Percentiles rank a stretch among this genome's conserved stretches.
Evolutionary conservation across 371 early-diverging fungal genomes (phyloP).

Genomic region (Syncephalis plumigaleata): DNA sequence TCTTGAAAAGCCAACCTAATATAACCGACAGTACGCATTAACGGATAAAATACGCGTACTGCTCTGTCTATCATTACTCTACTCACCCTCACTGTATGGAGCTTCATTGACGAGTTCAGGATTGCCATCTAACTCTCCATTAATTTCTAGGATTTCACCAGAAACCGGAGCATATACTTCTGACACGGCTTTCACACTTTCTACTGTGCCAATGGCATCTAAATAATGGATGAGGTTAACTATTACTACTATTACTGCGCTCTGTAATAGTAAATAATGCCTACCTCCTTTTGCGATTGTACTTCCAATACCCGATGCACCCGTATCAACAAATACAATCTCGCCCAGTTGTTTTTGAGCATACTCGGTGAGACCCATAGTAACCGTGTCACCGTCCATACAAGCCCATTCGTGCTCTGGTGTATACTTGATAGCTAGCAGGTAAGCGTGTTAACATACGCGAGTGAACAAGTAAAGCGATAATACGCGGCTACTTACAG

Average conservation of each 20-base stretch:
- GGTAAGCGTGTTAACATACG: too few species aligned
- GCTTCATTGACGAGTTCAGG: slow-evolving; percentile 61
- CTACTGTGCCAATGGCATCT: slow-evolving; percentile 73
- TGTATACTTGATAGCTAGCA: slow-evolving; percentile 49
- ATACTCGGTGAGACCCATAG: slow-evolving; percentile 84
- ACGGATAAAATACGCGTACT: not conserved
- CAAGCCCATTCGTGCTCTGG: slow-evolving; percentile 87
- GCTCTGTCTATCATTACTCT: too few species aligned
- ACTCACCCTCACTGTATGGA: slow-evolving; percentile 58
- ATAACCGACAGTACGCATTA: slow-evolving; percentile 1
- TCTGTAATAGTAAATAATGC: slow-evolving; percentile 2
- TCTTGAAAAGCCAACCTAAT: slow-evolving; percentile 85
- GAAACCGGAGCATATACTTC: slow-evolving; percentile 82
- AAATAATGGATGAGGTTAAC: slow-evolving; percentile 1
- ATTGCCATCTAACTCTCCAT: slow-evolving; percentile 35
- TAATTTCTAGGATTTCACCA: slow-evolving; percentile 70
- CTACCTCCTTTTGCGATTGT: slow-evolving; percentile 38
- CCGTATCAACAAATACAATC: slow-evolving; percentile 79
- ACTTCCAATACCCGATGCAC: slow-evolving; percentile 41
- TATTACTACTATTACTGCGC: not conserved
- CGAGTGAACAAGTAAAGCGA: too few species aligned
- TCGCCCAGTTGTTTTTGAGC: slow-evolving; percentile 89
- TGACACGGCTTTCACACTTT: slow-evolving; percentile 90
- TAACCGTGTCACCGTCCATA: slow-evolving; percentile 53
- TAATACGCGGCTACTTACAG: too few species aligned